Evolutionary conservation across 768 basidiomycete species (phyloP), one percentile per base, ranked within the genome.

Genomic region (Mrakia frigida): DNA sequence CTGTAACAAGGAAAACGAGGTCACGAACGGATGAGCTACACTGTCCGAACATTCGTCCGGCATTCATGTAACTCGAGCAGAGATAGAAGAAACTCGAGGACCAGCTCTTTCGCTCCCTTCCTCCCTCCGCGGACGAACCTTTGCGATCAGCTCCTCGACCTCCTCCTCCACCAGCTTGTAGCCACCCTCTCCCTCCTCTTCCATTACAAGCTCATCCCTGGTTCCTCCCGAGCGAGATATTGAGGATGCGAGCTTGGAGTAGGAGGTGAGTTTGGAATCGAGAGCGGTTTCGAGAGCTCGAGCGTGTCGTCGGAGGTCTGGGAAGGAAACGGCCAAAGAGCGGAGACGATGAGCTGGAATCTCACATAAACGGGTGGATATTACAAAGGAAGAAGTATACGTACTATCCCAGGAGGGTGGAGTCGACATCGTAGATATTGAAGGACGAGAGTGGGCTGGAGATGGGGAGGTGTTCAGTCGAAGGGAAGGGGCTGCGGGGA

Each of bases 221-320:
- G 60, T 83, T 4, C 74, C 79, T 72, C 80, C 76, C 3, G 73
- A 71, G 67, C 75, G 86, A 28, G 82, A 81, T 50, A 84, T 83
- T 16, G 80, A 81, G 6, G 91, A 88, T 11, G 92, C 93, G 59
- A 97, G 86, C 80, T 93, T 92, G 28, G 93, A 89, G 84, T 98
- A 98, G 14, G 92, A 87, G 0, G 93, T 93, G 41, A 99, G 87
- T 83, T 97, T 96, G 43, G 91, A 85, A 82, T 97, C 93, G 79
- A 98, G 91, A 33, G 93, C 87, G 65, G 93, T 93, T 82, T 98
- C 96, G 37, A 98, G 89, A 6, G 94, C 94, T 80, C 95, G 87
- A 84, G 93, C 93, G 83, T 96, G 94, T 73, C 94, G 86, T 81
- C 97, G 92, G 43, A 98, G 87, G 74, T 41, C 60, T 33, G 73